Conservation (phyloP, 768 basidiomycete genomes). For the Calocybe gangraenosa region DNA sequence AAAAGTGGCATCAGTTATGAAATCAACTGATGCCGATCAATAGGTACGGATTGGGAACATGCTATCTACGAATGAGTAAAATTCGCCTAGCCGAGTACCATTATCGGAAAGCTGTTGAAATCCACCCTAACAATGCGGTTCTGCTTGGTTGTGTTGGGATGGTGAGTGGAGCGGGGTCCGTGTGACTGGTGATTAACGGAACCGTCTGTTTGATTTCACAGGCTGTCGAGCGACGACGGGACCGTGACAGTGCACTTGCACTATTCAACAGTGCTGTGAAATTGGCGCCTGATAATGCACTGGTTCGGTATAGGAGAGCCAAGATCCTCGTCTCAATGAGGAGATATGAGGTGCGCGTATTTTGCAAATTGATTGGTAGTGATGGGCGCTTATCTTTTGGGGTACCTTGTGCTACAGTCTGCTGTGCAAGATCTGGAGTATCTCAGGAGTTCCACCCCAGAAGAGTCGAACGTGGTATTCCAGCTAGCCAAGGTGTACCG, state of each 20-base stretch:
- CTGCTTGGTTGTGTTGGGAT: slow-evolving; percentile 93
- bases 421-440: slow-evolving; percentile 80
- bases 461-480: slow-evolving; percentile 96
- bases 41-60: slow-evolving; percentile 99
- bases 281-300: slow-evolving; percentile 82
- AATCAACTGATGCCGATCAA: slow-evolving; percentile 22
- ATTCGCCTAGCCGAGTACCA: slow-evolving; percentile 93
- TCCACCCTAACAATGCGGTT: slow-evolving; percentile 95
- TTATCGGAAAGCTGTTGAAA: slow-evolving; percentile 86
- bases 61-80: slow-evolving; percentile 94
- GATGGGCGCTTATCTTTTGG: slow-evolving; percentile 9
- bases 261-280: slow-evolving; percentile 80
- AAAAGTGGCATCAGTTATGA: slow-evolving; percentile 10
- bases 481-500: slow-evolving; percentile 92
- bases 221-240: slow-evolving; percentile 86
- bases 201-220: slow-evolving; percentile 34
- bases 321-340: slow-evolving; percentile 85
- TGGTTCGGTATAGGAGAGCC: slow-evolving; percentile 91
- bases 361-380: background rate
- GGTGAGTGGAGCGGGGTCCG: slow-evolving; percentile 51
- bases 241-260: slow-evolving; percentile 68
- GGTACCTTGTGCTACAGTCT: slow-evolving; percentile 47
- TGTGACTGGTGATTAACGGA: slow-evolving; percentile 17
- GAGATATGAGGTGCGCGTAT: slow-evolving; percentile 68
- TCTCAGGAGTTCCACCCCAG: slow-evolving; percentile 79